Evolutionary conservation across 768 basidiomycete genomes (phyloP).

Genomic region (Lactarius tabidus): DNA sequence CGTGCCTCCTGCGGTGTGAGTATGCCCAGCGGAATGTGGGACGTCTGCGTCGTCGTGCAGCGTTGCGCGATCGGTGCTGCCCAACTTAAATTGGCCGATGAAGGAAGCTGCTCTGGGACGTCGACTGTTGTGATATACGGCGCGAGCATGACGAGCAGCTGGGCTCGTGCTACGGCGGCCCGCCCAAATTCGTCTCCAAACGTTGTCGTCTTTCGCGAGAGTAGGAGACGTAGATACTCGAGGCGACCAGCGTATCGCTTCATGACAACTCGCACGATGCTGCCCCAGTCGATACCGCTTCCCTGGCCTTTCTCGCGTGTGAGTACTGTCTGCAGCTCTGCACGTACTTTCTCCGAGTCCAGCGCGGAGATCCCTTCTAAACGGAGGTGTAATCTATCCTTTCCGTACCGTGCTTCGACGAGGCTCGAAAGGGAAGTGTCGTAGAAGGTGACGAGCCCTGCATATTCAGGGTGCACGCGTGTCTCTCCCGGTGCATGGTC

Average conservation of each 20-base stretch:
- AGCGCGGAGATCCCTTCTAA: slow-evolving; percentile 32
- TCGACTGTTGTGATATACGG: slow-evolving; percentile 31
- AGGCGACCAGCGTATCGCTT: slow-evolving; percentile 42
- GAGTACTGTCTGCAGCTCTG: slow-evolving; percentile 31
- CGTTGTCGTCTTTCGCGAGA: neutral
- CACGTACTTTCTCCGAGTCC: slow-evolving; percentile 28
- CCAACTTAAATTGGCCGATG: slow-evolving; percentile 16
- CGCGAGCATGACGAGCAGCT: slow-evolving; percentile 25
- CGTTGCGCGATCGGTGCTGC: slow-evolving; percentile 21
- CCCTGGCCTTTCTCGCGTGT: slow-evolving; percentile 12
- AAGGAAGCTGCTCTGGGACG: neutral
- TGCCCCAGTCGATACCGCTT: slow-evolving; percentile 44
- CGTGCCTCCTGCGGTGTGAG: slow-evolving; percentile 23
- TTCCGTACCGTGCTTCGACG: slow-evolving; percentile 30
- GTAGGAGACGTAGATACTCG: slow-evolving; percentile 35
- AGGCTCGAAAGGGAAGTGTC: slow-evolving; percentile 39
- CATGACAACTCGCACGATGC: slow-evolving; percentile 36
- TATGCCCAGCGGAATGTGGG: neutral
- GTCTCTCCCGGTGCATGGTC: slow-evolving; percentile 42
- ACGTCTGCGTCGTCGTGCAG: slow-evolving; percentile 21
- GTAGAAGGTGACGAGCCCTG: slow-evolving; percentile 42
- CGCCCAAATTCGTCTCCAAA: neutral
- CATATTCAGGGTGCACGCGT: slow-evolving; percentile 42
- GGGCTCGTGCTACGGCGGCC: slow-evolving; percentile 9
- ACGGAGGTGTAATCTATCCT: slow-evolving; percentile 37